A percentile compares a stretch with the other conserved stretches of the same genome.
Evolutionary conservation across 495 filamentous ascomycete species (phyloP).

Genomic region (Penicillium chermesinum): DNA sequence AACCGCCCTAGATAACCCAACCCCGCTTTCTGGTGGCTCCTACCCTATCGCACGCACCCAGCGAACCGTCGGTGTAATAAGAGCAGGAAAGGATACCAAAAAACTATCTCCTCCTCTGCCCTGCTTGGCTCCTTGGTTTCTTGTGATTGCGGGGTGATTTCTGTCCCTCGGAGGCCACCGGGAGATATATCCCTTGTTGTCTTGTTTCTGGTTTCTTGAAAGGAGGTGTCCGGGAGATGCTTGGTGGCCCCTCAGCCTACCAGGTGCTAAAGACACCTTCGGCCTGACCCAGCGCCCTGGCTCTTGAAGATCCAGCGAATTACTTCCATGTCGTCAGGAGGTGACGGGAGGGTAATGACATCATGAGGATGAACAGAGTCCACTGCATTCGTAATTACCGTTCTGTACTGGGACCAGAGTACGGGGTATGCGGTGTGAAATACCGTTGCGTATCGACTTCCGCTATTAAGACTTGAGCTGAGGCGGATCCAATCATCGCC

Average conservation of each 20-base stretch:
- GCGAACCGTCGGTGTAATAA: slow-evolving; percentile 3
- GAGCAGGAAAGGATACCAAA: slow-evolving; percentile 6
- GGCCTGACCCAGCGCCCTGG: too few relatives aligned
- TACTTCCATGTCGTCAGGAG: not conserved
- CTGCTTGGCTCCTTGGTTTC: too few relatives aligned
- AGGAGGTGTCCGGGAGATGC: not conserved
- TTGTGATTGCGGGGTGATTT: slow-evolving; percentile 14
- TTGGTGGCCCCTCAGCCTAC: not conserved
- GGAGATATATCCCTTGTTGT: not conserved
- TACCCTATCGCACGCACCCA: slow-evolving; percentile 9
- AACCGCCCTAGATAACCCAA: slow-evolving; percentile 19
- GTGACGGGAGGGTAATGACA: slow-evolving; percentile 15
- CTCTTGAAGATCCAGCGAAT: not conserved
- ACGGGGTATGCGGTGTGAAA: too few relatives aligned
- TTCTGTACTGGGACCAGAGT: not conserved
- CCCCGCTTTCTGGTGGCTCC: slow-evolving; percentile 14
- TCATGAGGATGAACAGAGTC: slow-evolving; percentile 21
- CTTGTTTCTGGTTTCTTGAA: not conserved
- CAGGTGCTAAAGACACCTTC: not conserved
- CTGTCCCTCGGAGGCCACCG: not conserved
- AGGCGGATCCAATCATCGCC: not conserved
- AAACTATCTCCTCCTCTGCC: not conserved
- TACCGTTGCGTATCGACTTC: not conserved
- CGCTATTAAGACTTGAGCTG: too few relatives aligned
- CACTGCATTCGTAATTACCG: slow-evolving; percentile 2